Evolutionary conservation across 2,329 filamentous ascomycete genomes (phyloP).

Genomic region (Penicillium sp.): DNA sequence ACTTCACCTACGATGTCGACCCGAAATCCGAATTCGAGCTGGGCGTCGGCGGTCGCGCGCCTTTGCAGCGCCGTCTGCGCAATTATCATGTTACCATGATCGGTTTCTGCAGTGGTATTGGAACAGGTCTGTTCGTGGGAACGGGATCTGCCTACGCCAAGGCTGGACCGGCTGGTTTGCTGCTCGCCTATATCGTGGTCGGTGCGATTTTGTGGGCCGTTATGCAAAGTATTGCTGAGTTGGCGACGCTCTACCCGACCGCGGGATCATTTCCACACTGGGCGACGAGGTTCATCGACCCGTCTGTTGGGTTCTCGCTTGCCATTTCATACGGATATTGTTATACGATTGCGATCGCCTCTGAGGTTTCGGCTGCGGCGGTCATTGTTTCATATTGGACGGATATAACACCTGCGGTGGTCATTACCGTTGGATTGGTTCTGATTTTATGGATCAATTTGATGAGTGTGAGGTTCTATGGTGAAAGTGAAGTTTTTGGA

Average conservation of each 20-base stretch:
- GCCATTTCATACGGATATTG: slow-evolving; percentile 75
- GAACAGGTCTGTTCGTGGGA: slow-evolving; percentile 81
- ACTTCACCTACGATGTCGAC: slow-evolving; percentile 13
- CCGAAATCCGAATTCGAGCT: slow-evolving; percentile 32
- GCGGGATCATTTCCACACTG: slow-evolving; percentile 89
- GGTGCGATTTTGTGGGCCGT: slow-evolving; percentile 86
- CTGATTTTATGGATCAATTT: slow-evolving; percentile 35
- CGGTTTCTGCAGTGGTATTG: slow-evolving; percentile 45
- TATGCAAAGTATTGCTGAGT: slow-evolving; percentile 84
- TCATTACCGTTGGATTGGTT: slow-evolving; percentile 55
- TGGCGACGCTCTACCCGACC: slow-evolving; percentile 87
- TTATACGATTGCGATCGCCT: slow-evolving; percentile 75
- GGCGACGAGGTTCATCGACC: slow-evolving; percentile 86
- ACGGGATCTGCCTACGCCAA: slow-evolving; percentile 70
- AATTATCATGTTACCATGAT: slow-evolving; percentile 39
- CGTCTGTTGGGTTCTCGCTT: slow-evolving; percentile 90
- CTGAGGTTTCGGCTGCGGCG: slow-evolving; percentile 78
- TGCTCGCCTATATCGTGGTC: slow-evolving; percentile 62
- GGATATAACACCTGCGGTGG: slow-evolving; percentile 67
- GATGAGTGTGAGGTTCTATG: slow-evolving; percentile 36
- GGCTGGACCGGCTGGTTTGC: slow-evolving; percentile 73
- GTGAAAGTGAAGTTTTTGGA: slow-evolving; percentile 34
- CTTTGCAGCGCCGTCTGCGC: slow-evolving; percentile 35
- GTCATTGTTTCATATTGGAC: slow-evolving; percentile 84
- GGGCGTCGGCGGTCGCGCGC: slow-evolving; percentile 37